Evolutionary conservation across 139 green algal genomes (phyloP), one percentile per base, ranked within the genome.

Genomic region (Chlamydomonas incerta): DNA sequence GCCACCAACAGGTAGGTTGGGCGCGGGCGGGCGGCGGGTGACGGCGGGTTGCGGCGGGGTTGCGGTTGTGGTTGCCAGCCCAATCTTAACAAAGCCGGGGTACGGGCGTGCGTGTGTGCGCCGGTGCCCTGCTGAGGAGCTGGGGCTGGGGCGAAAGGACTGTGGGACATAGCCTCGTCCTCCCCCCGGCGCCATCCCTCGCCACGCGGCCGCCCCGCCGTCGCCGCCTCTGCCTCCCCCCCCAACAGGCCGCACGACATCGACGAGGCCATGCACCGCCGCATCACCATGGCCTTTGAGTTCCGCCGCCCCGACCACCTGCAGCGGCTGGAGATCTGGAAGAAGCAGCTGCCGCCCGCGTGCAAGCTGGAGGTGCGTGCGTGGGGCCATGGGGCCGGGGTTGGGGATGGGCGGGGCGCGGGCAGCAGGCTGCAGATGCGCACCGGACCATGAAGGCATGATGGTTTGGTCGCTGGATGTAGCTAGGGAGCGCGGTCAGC

Each of bases 231-330:
- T 50, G n/a, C 46, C 21, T 37, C 29, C 20, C 72, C n/a, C 50
- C 14, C 13, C 33, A n/a, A 0, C 74, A 82, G 74, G 37, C 75
- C 75, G 15, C 75, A 83, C 60, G 75, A 83, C 24, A 83, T 83
- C 60, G 75, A 83, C 75, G 75, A 83, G 75, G 75, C 75, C 28
- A 83, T 83, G 75, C 75, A 83, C 75, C 60, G 75, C 28, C 75
- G 75, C 75, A 83, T 83, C 75, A 83, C 75, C 35, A 83, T 83
- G 75, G 75, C 75, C 33, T 83, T 83, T 21, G 75, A 83, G 75
- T 83, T 83, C 75, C 58, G 75, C 33, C 75, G 75, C 14, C 75
- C 75, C 26, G 75, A 83, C 62, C 75, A 83, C 75, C 62, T 83
- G 35, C 75, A 83, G 75, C 60, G 75, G 41, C 75, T 73, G 58